Evolutionary conservation across 2,329 filamentous ascomycete genomes (phyloP).

Genomic region (Fusarium avenaceum): DNA sequence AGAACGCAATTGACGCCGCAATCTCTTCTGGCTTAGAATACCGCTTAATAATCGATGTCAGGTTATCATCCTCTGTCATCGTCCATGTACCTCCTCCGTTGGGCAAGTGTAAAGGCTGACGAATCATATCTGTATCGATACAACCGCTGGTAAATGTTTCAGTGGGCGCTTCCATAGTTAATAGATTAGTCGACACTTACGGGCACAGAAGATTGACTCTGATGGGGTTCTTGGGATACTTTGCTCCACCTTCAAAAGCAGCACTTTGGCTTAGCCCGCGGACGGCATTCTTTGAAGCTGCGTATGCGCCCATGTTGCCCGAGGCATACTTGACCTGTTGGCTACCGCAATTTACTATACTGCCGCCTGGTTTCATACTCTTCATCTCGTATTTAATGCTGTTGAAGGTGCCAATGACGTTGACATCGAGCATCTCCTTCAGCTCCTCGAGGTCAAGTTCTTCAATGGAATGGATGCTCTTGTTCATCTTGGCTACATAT

Average conservation of each 20-base stretch:
- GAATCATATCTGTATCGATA: slow-evolving; percentile 51
- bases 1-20: slow-evolving; percentile 49
- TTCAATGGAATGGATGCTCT: slow-evolving; percentile 46
- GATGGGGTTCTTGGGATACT: slow-evolving; percentile 47
- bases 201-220: slow-evolving; percentile 44
- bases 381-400: slow-evolving; percentile 49
- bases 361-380: slow-evolving; percentile 58
- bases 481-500: slow-evolving; percentile 45
- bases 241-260: slow-evolving; percentile 48
- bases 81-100: slow-evolving; percentile 45
- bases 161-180: rapidly evolving
- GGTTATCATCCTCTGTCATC: slow-evolving; percentile 45
- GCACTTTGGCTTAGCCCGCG: slow-evolving; percentile 48
- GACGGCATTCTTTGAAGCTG: slow-evolving; percentile 52
- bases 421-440: slow-evolving; percentile 43
- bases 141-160: slow-evolving; percentile 34
- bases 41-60: slow-evolving; percentile 48
- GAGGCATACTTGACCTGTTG: slow-evolving; percentile 59
- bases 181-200: slow-evolving; percentile 10
- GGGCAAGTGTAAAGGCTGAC: slow-evolving; percentile 46
- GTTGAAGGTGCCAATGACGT: slow-evolving; percentile 48
- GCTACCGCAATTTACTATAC: slow-evolving; percentile 64
- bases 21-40: slow-evolving; percentile 50
- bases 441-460: slow-evolving; percentile 45
- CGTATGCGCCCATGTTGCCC: slow-evolving; percentile 52